A percentile compares a stretch with the other conserved stretches of the same genome.
Conservation (phyloP, 2,329 filamentous ascomycete genomes). For the Colletotrichum sp. region DNA sequence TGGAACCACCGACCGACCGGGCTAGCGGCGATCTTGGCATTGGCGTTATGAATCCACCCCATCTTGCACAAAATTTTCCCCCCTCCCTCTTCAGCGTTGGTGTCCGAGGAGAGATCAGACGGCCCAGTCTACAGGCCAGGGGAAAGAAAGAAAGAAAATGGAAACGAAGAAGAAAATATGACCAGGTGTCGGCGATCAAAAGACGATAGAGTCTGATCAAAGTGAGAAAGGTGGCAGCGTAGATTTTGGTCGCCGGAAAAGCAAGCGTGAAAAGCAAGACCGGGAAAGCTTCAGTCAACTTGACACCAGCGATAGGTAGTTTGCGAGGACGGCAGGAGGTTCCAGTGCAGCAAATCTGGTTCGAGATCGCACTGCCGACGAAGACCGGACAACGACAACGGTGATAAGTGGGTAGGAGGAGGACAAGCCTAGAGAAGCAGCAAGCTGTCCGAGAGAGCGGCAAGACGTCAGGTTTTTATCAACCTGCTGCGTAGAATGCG, state of each 20-base stretch:
- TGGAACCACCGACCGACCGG: conserved; percentile 76
- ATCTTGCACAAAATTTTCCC: conserved; percentile 33
- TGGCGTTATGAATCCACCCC: conserved; percentile 55
- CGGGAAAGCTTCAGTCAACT: not conserved
- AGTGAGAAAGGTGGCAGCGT: not conserved
- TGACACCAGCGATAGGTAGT: not conserved
- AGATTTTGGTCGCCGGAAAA: not conserved
- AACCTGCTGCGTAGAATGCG: not conserved
- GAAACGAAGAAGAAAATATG: not conserved
- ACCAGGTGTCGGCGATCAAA: not conserved
- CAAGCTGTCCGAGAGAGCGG: not conserved
- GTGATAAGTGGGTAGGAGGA: not conserved
- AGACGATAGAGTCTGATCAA: not conserved
- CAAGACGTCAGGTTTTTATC: conserved; percentile 12
- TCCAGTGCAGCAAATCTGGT: not conserved
- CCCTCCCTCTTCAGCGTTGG: not conserved
- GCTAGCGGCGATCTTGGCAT: conserved; percentile 66
- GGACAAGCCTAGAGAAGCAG: not conserved
- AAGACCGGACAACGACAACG: not conserved
- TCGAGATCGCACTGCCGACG: not conserved
- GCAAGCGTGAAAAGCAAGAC: not conserved
- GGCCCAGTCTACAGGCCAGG: not conserved
- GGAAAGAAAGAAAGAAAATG: not conserved
- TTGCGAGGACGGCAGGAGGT: not conserved
- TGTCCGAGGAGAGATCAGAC: not conserved